These are phyloP conservation scores for Dipodascus albidus DNA, from an alignment of 805 yeast species.

Conservation along the genomic window DNA sequence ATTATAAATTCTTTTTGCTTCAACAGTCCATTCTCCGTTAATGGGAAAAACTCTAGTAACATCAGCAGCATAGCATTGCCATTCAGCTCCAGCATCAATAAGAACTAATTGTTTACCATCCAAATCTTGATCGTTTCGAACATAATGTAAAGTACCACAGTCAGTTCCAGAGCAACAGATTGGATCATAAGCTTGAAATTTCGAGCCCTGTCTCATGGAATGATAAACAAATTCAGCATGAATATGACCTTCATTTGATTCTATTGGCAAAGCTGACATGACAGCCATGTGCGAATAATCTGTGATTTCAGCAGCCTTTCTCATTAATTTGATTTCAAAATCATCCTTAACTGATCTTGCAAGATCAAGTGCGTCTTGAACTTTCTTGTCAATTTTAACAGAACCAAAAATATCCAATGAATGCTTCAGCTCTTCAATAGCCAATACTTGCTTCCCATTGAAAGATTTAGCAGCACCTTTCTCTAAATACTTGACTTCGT, in stretches of 20 bases:
- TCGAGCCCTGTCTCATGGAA: conserved; percentile 88
- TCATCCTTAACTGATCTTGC: conserved; percentile 75
- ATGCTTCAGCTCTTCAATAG: conserved; percentile 15
- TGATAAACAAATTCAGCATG: conserved; percentile 95
- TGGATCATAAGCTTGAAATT: conserved; percentile 83
- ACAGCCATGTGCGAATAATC: conserved; percentile 85
- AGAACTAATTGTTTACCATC: conserved; percentile 53
- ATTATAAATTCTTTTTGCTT: conserved; percentile 72
- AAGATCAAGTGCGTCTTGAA: conserved; percentile 68
- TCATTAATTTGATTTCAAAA: conserved; percentile 65
- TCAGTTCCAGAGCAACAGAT: conserved; percentile 90
- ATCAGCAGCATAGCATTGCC: conserved; percentile 87
- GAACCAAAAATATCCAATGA: conserved; percentile 9
- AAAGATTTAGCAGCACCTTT: conserved; percentile 12
- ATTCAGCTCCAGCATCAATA: conserved; percentile 96
- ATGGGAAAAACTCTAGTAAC: conserved; percentile 95
- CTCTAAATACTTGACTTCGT: conserved; percentile 56
- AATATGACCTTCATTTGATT: conserved; percentile 74
- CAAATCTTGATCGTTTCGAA: conserved; percentile 61
- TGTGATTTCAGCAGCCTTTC: conserved; percentile 71
- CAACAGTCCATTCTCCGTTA: conserved; percentile 78
- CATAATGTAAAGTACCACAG: conserved; percentile 85
- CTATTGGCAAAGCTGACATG: conserved; percentile 86
- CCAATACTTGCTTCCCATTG: conserved; percentile 10
- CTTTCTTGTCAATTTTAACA: conserved; percentile 13